phyloP scores from a whole-genome alignment of 75 land plant species.

The Selaginella moellendorffii region DNA sequence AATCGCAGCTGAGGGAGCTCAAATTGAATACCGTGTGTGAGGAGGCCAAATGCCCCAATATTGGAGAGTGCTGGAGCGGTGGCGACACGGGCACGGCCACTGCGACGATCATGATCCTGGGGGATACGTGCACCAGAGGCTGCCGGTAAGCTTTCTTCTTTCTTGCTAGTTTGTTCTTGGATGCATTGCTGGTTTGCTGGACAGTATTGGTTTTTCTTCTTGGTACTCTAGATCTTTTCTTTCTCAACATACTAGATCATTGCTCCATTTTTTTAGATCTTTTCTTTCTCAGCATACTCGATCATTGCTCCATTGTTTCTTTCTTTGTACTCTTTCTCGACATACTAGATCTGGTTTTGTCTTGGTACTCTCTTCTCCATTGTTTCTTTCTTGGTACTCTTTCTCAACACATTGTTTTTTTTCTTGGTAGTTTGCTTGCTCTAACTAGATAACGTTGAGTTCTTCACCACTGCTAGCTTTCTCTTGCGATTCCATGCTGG shows the following conservation, averaged over 20 bases:
- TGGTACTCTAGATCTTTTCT: not conserved
- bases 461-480: too few species aligned
- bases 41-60: conserved; percentile 87
- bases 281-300: too few species aligned
- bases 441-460: too few species aligned
- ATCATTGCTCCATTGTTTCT: too few species aligned
- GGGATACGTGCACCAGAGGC: conserved; percentile 93
- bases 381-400: too few species aligned
- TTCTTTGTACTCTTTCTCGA: too few species aligned
- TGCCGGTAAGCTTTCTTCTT: conserved; percentile 43
- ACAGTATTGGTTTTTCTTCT: not conserved
- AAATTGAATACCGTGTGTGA: conserved; percentile 90
- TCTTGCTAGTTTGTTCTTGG: not conserved
- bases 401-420: too few species aligned
- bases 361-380: too few species aligned
- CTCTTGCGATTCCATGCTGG: too few species aligned
- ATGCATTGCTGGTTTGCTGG: too few species aligned
- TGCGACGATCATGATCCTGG: conserved; percentile 94
- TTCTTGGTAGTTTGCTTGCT: too few species aligned
- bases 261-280: not conserved
- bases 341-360: too few species aligned
- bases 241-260: not conserved
- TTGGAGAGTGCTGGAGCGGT: conserved; percentile 97
- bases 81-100: conserved; percentile 96
- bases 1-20: conserved; percentile 66